Base-by-base conservation (phyloP, 192 early-diverging fungal genomes). In the Endogone sp. region DNA sequence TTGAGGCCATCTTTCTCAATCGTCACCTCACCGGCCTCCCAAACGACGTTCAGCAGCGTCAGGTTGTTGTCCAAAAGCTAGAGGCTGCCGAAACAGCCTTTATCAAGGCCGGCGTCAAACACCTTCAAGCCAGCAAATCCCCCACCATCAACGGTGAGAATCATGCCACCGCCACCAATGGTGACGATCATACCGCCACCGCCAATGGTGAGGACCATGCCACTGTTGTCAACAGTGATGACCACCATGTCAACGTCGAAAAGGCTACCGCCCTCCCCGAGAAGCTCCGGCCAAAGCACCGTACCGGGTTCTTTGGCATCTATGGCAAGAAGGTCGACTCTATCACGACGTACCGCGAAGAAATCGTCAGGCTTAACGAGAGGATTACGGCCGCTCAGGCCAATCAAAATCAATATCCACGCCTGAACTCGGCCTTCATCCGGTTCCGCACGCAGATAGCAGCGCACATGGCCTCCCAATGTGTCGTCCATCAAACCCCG, bases 401-500 rank as follows among this genome's bases (percentile, higher is more conserved):
- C 23, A 31, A 77, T 2, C 30, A 67, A 3, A 63, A 66, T 37
- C 16, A 60, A 3, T 69, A 79, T 57, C 65, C 62, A 23, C 75
- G 78, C 10, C 65, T 83, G 61, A 83, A 86, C 24, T 89, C 92
- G 26, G 93, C 93, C 3, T 92, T 97, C 75, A 85, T 97, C 21
- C 83, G 91, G 74, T 97, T 97, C 72, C 82, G 86, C 58, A 76
- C 81, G 60, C 86, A 90, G 59, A 81, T 90, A 29, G 86, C 87
- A 0, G 90, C 95, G 1, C 93, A 97, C 30, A 86, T 93, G 76
- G 93, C 93, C 20, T 83, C 87, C 11, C 86, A 89, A 59, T 76
- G 79, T 0, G 79, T 91, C 0, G 69, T 91, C 21, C 79, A 91
- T 77, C 76, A 84, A 25, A 76, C 69, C 61, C 84, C 88, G 13